Conservation (phyloP, 345 rosid genomes). For the Hibiscus syriacus region DNA sequence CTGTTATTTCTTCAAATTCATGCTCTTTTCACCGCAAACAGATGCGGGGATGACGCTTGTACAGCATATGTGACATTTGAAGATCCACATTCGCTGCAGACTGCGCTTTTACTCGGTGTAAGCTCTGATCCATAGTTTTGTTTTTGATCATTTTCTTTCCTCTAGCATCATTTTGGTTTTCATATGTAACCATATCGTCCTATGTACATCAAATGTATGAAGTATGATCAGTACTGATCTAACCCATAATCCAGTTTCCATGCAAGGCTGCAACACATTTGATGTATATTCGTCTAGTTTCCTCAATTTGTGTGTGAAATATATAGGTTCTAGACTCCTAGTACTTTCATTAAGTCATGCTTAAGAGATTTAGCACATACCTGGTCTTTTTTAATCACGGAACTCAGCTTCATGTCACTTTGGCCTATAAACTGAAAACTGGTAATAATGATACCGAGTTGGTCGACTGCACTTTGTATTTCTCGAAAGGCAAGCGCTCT, state of each 20-base stretch:
- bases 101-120: conserved; percentile 80
- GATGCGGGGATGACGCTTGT: conserved; percentile 52
- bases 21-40: conserved; percentile 20
- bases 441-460: too few species aligned
- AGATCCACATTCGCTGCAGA: conserved; percentile 65
- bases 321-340: too few species aligned
- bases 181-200: neutral
- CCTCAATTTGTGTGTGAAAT: neutral
- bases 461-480: too few species aligned
- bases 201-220: neutral
- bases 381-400: neutral
- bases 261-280: neutral
- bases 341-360: too few species aligned
- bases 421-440: too few species aligned
- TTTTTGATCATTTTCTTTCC: neutral
- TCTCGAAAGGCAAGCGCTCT: neutral
- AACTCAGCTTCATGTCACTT: neutral
- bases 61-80: conserved; percentile 73
- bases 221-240: neutral
- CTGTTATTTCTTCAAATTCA: conserved; percentile 4
- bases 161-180: neutral
- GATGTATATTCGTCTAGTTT: neutral
- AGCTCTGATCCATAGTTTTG: conserved; percentile 18
- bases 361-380: neutral
- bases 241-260: neutral